Evolutionary conservation across 331 rosid species (phyloP), one percentile per base, ranked within the genome.

Genomic region (Stylosanthes scabra): DNA sequence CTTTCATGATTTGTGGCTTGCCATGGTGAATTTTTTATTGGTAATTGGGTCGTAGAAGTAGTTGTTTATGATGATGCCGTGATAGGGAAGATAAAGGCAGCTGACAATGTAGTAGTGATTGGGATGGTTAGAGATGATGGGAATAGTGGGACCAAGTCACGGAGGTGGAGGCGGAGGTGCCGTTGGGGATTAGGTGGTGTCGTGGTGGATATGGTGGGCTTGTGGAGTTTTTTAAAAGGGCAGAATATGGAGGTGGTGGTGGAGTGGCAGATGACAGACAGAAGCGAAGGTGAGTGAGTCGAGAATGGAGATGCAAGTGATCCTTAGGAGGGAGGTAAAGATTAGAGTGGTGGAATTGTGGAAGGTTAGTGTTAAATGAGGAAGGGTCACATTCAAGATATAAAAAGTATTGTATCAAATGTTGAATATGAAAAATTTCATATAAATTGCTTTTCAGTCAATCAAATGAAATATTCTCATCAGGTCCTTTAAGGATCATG

Each of bases 21-120:
- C 2, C 93, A 84, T 88, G 8, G 79, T 80, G 83, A 90, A 93
- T 0, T 20, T 37, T 0, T 90, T 93, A 1, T 86, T 86, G 1
- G 85, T n/a, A 15, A 16, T 0, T 2, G 98, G 96, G 60, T 92
- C 95, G 28, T 52, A 58, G 66, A 92, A 92, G 68, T 58, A 3
- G 59, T 93, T 93, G 79, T 90, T 87, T 85, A 93, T 80, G 47
- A 90, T 89, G 34, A 20, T 20, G 25, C 98, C 98, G 27, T 93
- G 98, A 66, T 77, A 45, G 12, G 95, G 74, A 29, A 97, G 98
- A 70, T 87, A 90, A 70, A 93, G 97, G 4, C 98, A 95, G 2
- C 97, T 93, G 45, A 86, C 96, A 9, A 93, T 93, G 15, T 95
- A 90, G 75, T 93, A 93, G 46, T 93, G 97, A 11, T 90, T 90